Evolutionary conservation across 106 monocot genomes (phyloP), one percentile per base, ranked within the genome.

Genomic region (Allium cepa): DNA sequence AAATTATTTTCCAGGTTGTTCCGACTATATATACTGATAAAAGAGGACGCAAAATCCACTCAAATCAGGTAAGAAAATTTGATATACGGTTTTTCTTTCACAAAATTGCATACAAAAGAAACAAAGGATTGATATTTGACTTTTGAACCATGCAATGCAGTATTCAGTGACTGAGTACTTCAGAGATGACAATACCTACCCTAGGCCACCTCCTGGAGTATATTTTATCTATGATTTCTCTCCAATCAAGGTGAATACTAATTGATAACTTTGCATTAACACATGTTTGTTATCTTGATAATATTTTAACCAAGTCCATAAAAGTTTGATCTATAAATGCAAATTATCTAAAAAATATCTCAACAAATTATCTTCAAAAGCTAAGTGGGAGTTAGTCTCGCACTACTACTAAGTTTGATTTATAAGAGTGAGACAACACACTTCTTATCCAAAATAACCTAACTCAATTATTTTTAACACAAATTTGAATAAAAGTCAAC

Each of bases 81-180:
- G 53, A 46, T 15, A 14, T n/a, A 11, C 4, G 53, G 46, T 45
- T 49, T 45, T 36, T 0, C 55, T 52, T 51, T 46, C 13, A 55
- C 11, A 55, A 55, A 55, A 0, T 4, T 15, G 15, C 53, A 68
- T 56, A 15, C 11, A 56, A 26, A 45, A 56, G 64, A 65, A 49
- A 49, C 46, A 47, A 7, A 67, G 0, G 36, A 36, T 36, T 36
- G 36, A 2, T 36, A 36, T 26, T 36, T 26, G 49, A 53, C 49
- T 5, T 3, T 22, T 56, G 4, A 18, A 56, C 50, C 17, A 15
- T 16, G 45, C 45, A 53, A 63, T 87, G 62, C 85, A 94, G 94
- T 94, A 90, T 72, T 94, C 90, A 46, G 94, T 94, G 66, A 90
- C 94, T 8, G 90, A 94, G 79, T 90, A 94, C 71, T 90, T 80